phyloP scores from a whole-genome alignment of 495 filamentous ascomycete species.

The Xylaria intraflava region DNA sequence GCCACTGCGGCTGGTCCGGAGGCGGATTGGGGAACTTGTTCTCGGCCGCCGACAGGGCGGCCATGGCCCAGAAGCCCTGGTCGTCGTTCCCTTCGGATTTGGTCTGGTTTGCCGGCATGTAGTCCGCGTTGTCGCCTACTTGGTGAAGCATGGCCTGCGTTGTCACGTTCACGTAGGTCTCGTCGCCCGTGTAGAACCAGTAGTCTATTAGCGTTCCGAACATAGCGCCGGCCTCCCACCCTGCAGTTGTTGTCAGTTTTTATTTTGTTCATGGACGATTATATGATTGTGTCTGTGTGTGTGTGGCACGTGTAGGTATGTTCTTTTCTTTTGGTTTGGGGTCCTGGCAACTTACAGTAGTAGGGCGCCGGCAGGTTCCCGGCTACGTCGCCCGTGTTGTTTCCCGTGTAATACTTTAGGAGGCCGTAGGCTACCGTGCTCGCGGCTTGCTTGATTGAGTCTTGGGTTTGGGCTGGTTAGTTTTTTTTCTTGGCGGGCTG shows the following conservation, averaged over 20 bases:
- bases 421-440: conserved; percentile 42
- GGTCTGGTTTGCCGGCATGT: conserved; percentile 78
- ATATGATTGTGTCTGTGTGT: too few relatives aligned
- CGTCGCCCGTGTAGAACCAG: conserved; percentile 74
- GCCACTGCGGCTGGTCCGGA: conserved; percentile 60
- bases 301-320: too few relatives aligned
- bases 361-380: conserved; percentile 71
- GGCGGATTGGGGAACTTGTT: conserved; percentile 65
- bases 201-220: conserved; percentile 76
- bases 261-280: not conserved
- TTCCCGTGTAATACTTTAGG: conserved; percentile 60
- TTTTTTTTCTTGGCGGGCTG: not conserved
- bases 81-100: conserved; percentile 75
- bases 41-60: conserved; percentile 76
- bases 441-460: conserved; percentile 37
- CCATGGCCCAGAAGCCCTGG: conserved; percentile 80
- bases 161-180: conserved; percentile 62
- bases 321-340: too few relatives aligned
- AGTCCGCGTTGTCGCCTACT: conserved; percentile 57
- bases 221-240: conserved; percentile 76
- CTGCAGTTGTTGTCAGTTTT: conserved; percentile 18
- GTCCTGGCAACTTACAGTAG: conserved; percentile 52
- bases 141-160: conserved; percentile 65
- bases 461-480: conserved; percentile 18
- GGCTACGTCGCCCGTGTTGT: conserved; percentile 60